phyloP scores from a whole-genome alignment of 148 eudicot genomes.

The Heliosperma pusillum region DNA sequence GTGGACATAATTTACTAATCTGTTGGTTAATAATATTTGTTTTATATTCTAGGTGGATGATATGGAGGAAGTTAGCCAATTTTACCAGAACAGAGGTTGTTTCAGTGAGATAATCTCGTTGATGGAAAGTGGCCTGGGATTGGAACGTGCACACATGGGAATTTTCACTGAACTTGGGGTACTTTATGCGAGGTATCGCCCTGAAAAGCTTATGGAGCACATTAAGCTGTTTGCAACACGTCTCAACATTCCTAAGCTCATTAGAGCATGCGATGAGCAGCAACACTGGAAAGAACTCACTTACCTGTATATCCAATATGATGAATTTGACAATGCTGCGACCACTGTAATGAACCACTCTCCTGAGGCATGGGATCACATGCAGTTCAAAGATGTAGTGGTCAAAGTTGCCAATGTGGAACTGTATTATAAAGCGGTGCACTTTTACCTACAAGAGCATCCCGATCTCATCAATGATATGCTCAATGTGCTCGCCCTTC shows the following conservation, averaged over 20 bases:
- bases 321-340: slow-evolving; percentile 98
- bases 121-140: slow-evolving; percentile 97
- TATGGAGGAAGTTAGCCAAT: slow-evolving; percentile 90
- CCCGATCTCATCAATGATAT: slow-evolving; percentile 95
- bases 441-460: slow-evolving; percentile 96
- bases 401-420: slow-evolving; percentile 99
- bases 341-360: slow-evolving; percentile 98
- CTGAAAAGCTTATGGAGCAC: slow-evolving; percentile 99
- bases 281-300: slow-evolving; percentile 98
- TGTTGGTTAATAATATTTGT: neutral
- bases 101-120: slow-evolving; percentile 85
- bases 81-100: slow-evolving; percentile 91
- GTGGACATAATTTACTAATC: neutral
- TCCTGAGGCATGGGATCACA: slow-evolving; percentile 99
- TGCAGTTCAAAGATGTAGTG: slow-evolving; percentile 93
- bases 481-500: slow-evolving; percentile 94
- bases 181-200: slow-evolving; percentile 93
- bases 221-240: slow-evolving; percentile 94
- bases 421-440: slow-evolving; percentile 94
- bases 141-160: slow-evolving; percentile 99
- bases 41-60: slow-evolving; percentile 65
- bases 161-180: slow-evolving; percentile 95
- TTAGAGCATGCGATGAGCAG: slow-evolving; percentile 96
- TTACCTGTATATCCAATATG: slow-evolving; percentile 85
- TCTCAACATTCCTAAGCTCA: slow-evolving; percentile 95